Base-by-base conservation (phyloP, 1,284 basidiomycete genomes). In the Sporisorium exsertum region DNA sequence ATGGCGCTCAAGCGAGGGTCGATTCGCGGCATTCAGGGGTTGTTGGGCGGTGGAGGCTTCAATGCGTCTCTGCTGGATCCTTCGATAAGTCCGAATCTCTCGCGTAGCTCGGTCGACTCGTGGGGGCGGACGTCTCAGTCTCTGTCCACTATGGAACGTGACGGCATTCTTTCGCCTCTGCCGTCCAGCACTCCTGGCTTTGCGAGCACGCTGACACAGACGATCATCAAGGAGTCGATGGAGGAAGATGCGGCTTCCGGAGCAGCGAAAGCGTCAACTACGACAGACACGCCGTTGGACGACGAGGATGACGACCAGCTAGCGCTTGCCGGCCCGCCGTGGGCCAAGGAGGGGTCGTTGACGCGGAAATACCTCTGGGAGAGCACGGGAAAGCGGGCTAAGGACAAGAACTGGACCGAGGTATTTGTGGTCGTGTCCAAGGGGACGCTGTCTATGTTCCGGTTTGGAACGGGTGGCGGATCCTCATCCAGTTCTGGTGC, bases 261-360 rank as follows among this genome's bases (percentile, higher is more conserved):
- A 89, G 54, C 3, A 35, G 55, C 9, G 13, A 43, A 3, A 26
- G 32, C 15, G 2, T 42, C 92, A 72, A 82, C 90, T 13, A 88
- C 89, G 22, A 64, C 53, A 33, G 54, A 66, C 50, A 40, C 22
- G 33, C 29, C 51, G 56, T 2, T 56, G 18, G 64, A 63, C n/a
- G 68, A 71, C 9, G 78, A 77, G 32, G 64, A 75, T 18, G 72
- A 70, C 29, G 95, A 97, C 83, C 94, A 97, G 86, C 89, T 98
- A 13, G 95, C 96, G 0, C 88, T 98, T 37, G 90, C 97, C 13
- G 96, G 96, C 26, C 91, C 96, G 3, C 96, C 96, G 0, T 99
- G 96, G 96, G 96, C 96, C 0, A 99, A 99, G 86, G 96, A 99
- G 86, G 96, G 96, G 16, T 92, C 95, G 88, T 89, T 99, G 4